These are phyloP conservation scores for Yamadazyma sp. DNA, from an alignment of 805 yeast genomes.

Conservation along the genomic window DNA sequence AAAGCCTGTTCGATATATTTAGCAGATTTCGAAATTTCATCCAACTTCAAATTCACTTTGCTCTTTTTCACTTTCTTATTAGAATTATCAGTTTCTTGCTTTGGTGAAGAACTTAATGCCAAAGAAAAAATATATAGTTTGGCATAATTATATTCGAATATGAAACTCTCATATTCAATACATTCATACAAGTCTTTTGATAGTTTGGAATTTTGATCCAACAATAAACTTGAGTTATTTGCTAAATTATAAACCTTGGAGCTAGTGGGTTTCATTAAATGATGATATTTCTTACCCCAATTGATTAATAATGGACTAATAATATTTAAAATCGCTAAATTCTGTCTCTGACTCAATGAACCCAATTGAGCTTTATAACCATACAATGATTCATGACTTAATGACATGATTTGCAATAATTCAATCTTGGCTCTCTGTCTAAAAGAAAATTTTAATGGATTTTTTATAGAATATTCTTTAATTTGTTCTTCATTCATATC, in stretches of 20 bases:
- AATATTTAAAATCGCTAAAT: conserved; percentile 66
- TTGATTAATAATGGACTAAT: conserved; percentile 72
- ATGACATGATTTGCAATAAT: conserved; percentile 68
- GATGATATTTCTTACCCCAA: conserved; percentile 69
- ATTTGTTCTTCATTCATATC: conserved; percentile 33
- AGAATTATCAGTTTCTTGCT: conserved; percentile 12
- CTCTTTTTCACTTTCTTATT: conserved; percentile 15
- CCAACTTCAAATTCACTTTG: conserved; percentile 46
- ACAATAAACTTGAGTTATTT: conserved; percentile 15
- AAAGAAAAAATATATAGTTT: conserved; percentile 80
- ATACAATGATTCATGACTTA: conserved; percentile 83
- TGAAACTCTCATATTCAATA: conserved; percentile 66
- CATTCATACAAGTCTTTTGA: conserved; percentile 36
- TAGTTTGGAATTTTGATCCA: conserved; percentile 31
- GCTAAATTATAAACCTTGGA: conserved; percentile 29
- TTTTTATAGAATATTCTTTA: conserved; percentile 21
- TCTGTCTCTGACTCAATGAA: conserved; percentile 55
- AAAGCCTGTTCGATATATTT: conserved; percentile 79
- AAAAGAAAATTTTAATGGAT: conserved; percentile 49
- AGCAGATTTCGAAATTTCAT: conserved; percentile 70
- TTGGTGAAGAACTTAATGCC: conserved; percentile 54
- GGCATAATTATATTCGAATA: conserved; percentile 82
- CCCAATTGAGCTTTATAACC: conserved; percentile 58
- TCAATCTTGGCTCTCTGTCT: conserved; percentile 78
- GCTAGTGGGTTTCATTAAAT: conserved; percentile 49